Percentiles rank a stretch among this genome's conserved stretches.
Conservation (phyloP, 805 yeast genomes). For the Ogataea allantospora region DNA sequence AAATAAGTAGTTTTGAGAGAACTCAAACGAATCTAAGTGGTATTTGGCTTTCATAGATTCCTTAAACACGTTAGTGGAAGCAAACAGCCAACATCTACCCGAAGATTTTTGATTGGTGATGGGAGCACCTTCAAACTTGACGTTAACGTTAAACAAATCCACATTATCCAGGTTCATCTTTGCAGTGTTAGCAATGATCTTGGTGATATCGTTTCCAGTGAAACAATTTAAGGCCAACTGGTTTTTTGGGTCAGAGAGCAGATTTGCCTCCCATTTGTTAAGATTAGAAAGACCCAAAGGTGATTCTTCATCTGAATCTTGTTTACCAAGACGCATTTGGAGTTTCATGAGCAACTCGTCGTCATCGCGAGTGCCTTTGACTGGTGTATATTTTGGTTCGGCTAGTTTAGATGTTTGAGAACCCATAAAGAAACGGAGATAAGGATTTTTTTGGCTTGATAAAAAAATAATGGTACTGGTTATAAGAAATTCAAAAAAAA, state of each 20-base stretch:
- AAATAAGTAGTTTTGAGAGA: slow-evolving; percentile 77
- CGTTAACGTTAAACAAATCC: slow-evolving; percentile 44
- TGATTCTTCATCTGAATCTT: slow-evolving; percentile 14
- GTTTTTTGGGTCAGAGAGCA: slow-evolving; percentile 48
- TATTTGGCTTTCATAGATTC: slow-evolving; percentile 60
- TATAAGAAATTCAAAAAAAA: not conserved
- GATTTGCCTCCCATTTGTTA: slow-evolving; percentile 44
- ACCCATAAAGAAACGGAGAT: slow-evolving; percentile 24
- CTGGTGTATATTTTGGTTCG: slow-evolving; percentile 22
- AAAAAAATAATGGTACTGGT: not conserved
- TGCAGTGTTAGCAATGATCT: slow-evolving; percentile 40
- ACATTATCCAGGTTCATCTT: slow-evolving; percentile 30
- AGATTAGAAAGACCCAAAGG: slow-evolving; percentile 38
- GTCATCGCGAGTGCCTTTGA: slow-evolving; percentile 21
- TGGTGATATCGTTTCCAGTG: slow-evolving; percentile 44
- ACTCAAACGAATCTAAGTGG: slow-evolving; percentile 66
- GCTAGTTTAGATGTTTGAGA: slow-evolving; percentile 24
- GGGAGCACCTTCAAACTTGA: slow-evolving; percentile 56
- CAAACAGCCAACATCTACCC: slow-evolving; percentile 91
- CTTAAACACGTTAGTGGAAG: slow-evolving; percentile 75
- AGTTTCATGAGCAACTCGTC: slow-evolving; percentile 33
- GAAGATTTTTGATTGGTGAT: slow-evolving; percentile 72
- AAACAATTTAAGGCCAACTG: slow-evolving; percentile 53
- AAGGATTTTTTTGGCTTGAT: slow-evolving; percentile 2
- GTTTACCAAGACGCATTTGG: slow-evolving; percentile 22